Evolutionary conservation across 2,329 filamentous ascomycete species (phyloP).

Genomic region (Didymella glomerata): DNA sequence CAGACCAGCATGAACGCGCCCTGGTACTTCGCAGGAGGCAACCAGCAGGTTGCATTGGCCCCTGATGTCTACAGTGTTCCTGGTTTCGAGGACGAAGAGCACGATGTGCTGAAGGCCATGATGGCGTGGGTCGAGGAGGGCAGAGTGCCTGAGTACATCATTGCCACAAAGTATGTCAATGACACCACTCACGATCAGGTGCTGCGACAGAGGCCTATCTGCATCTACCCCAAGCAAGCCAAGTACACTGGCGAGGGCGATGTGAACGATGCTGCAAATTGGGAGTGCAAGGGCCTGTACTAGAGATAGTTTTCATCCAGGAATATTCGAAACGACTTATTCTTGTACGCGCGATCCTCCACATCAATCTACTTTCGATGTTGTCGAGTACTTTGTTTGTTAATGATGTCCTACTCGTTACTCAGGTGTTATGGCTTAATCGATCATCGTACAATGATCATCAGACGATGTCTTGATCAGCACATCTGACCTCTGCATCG

Average conservation of each 20-base stretch:
- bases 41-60: constrained; percentile 21
- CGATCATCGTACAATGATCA: constrained; percentile 3
- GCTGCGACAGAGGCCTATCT: constrained; percentile 44
- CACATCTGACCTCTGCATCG: not conserved
- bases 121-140: constrained; percentile 57
- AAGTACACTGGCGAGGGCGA: constrained; percentile 43
- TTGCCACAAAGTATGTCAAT: constrained; percentile 42
- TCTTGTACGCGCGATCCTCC: not conserved
- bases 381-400: not conserved
- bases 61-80: constrained; percentile 35
- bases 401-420: not conserved
- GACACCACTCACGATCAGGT: constrained; percentile 34
- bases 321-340: no score
- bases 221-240: constrained; percentile 47
- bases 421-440: not conserved
- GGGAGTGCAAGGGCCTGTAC: constrained; percentile 40
- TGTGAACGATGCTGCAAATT: constrained; percentile 34
- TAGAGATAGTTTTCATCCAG: not conserved
- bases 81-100: constrained; percentile 47
- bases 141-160: constrained; percentile 51
- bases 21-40: constrained; percentile 56
- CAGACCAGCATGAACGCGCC: constrained; percentile 50
- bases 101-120: constrained; percentile 58
- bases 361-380: not conserved
- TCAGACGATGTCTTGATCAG: not conserved